Conservation (phyloP, 805 yeast species). For the Kodamaea laetipori region DNA sequence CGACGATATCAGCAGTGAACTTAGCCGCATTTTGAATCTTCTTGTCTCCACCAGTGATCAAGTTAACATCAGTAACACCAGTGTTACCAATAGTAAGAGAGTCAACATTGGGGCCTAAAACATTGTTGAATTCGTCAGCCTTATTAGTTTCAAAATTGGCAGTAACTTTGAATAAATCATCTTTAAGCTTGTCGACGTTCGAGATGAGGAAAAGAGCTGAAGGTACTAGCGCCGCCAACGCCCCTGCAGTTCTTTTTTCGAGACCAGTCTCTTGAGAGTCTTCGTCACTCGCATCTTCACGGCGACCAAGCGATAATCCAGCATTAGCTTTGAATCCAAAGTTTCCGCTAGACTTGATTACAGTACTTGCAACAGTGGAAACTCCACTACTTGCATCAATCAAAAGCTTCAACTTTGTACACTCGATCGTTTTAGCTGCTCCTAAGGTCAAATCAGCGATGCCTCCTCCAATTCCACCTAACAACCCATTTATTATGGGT, state of each 20-base stretch:
- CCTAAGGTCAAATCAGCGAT: background rate
- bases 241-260: background rate
- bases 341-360: background rate
- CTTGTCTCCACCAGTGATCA: conserved; percentile 4
- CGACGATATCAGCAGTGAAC: conserved; percentile 21
- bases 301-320: background rate
- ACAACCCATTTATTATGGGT: background rate
- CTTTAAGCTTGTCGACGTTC: conserved; percentile 20
- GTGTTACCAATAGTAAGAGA: conserved; percentile 23
- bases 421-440: background rate
- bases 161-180: conserved; percentile 22
- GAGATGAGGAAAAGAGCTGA: conserved; percentile 28
- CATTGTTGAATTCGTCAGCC: conserved; percentile 19
- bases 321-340: background rate
- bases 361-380: background rate
- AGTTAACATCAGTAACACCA: conserved; percentile 20
- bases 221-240: conserved; percentile 16
- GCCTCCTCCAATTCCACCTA: background rate
- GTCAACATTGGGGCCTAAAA: conserved; percentile 19
- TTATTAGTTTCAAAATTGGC: conserved; percentile 25
- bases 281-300: background rate
- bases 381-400: background rate
- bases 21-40: conserved; percentile 12
- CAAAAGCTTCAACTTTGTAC: background rate
- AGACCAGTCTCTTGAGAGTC: background rate